Base-by-base conservation (phyloP, 805 yeast species). In the Saturnispora gosingensis region DNA sequence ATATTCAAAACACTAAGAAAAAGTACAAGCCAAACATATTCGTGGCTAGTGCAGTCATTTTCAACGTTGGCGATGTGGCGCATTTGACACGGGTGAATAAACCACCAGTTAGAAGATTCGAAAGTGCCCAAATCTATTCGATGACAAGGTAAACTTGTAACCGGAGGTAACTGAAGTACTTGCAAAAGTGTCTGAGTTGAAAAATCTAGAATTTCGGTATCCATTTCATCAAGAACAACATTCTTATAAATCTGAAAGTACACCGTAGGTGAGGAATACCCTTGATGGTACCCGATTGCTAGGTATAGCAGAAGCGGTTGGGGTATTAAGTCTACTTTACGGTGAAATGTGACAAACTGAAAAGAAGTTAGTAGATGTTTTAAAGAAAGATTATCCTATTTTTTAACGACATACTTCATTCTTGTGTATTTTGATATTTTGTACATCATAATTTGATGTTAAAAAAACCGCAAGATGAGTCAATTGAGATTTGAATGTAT, bases 71-170 rank as follows among this genome's bases (percentile, higher is more conserved):
- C 16, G 4, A 48, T 22, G 27, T 40, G 34, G 30, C 32, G 38
- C 15, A 55, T 44, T 42, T 54, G 59, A 42, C 61, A 59, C 1
- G 61, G 61, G 30, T 59, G 61, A 10, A 58, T 49, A 27, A 46
- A 55, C 45, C 53, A 56, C 40, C 40, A 48, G 35, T 38, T 40
- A 1, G 52, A 50, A 10, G 36, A 20, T 15, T 39, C 28, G n/a
- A 22, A 13, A 5, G 42, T 13, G 15, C 46, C 45, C n/a, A 53
- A 44, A 10, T 48, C 34, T n/a, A 49, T 32, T 20, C 30, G 46
- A 44, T 16, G 30, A 3, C 22, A 6, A 18, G 28, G 30, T 8
- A 25, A 22, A 3, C 5, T 5, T 24, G 27, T 15, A 22, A 18
- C 20, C 11, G 44, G n/a, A 24, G 27, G 15, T 15, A 13, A n/a